These are phyloP conservation scores for Coccinonectria pachysandricola DNA, from an alignment of 2,329 filamentous ascomycete species.

Conservation along the genomic window DNA sequence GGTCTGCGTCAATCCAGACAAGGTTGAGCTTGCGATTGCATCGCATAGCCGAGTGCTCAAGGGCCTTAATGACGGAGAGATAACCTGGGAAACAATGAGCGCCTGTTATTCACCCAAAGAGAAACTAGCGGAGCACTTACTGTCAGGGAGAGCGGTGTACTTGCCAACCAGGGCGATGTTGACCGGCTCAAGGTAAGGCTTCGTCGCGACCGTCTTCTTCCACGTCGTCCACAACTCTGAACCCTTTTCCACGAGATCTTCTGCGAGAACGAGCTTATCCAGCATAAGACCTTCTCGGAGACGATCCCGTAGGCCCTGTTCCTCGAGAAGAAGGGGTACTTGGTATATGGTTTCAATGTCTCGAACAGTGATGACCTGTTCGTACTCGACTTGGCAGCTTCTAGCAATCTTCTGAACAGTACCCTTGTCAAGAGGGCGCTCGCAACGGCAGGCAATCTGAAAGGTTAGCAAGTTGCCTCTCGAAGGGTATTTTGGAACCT, in stretches of 20 bases:
- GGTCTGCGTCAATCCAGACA: slow-evolving; percentile 73
- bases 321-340: slow-evolving; percentile 81
- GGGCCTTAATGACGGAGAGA: too few relatives aligned
- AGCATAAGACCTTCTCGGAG: slow-evolving; percentile 58
- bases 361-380: slow-evolving; percentile 82
- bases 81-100: too few relatives aligned
- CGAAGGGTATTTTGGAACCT: slow-evolving; percentile 12
- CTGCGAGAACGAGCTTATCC: slow-evolving; percentile 42
- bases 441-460: slow-evolving; percentile 86
- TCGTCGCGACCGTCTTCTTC: slow-evolving; percentile 58
- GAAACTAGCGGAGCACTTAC: too few relatives aligned
- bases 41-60: slow-evolving; percentile 87
- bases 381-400: slow-evolving; percentile 75
- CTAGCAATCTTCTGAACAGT: slow-evolving; percentile 82
- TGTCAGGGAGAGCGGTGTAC: slow-evolving; percentile 81
- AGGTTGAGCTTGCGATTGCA: slow-evolving; percentile 71
- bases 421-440: slow-evolving; percentile 58
- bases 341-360: slow-evolving; percentile 90
- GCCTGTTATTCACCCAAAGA: too few relatives aligned
- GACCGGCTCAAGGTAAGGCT: slow-evolving; percentile 57
- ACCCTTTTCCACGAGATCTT: slow-evolving; percentile 51
- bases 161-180: slow-evolving; percentile 86
- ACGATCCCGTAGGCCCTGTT: slow-evolving; percentile 64
- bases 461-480: slow-evolving; percentile 2
- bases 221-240: slow-evolving; percentile 66